phyloP scores from a whole-genome alignment of 2,329 filamentous ascomycete species.

The Dichotomopilus funicola region DNA sequence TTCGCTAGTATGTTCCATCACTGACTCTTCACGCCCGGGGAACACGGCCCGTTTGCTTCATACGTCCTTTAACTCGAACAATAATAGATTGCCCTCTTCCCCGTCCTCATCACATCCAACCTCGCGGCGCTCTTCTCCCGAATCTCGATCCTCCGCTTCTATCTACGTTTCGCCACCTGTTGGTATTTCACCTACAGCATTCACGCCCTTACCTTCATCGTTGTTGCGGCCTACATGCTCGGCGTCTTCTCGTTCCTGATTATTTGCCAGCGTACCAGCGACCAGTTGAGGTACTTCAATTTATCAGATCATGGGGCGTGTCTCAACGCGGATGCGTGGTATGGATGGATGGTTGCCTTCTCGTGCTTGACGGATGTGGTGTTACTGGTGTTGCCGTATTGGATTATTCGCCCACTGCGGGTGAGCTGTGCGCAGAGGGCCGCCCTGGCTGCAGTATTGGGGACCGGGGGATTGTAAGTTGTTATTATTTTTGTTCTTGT shows the following conservation, averaged over 20 bases:
- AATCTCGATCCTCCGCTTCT: constrained; percentile 16
- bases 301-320: constrained; percentile 1
- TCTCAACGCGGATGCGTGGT: constrained; percentile 10
- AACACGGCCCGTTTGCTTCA: not conserved
- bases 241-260: constrained; percentile 14
- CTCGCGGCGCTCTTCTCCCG: constrained; percentile 16
- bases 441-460: constrained; percentile 13
- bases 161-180: constrained; percentile 18
- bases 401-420: constrained; percentile 14
- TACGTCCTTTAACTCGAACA: not conserved
- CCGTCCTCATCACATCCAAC: constrained; percentile 8
- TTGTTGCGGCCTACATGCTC: constrained; percentile 6
- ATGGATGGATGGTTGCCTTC: constrained; percentile 7
- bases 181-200: constrained; percentile 11
- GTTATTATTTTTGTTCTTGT: too few species aligned
- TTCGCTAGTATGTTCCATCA: not conserved
- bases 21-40: not conserved
- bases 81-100: constrained; percentile 11
- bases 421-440: constrained; percentile 10
- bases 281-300: constrained; percentile 6
- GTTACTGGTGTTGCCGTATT: constrained; percentile 15
- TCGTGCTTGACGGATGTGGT: constrained; percentile 15
- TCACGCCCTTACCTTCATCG: constrained; percentile 10
- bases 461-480: constrained; percentile 20
- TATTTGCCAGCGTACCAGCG: constrained; percentile 12